Percentiles rank a stretch among this genome's conserved stretches.
Conservation (phyloP, 108 stramenopile genomes). For the Pseudonitzschia pungens region DNA sequence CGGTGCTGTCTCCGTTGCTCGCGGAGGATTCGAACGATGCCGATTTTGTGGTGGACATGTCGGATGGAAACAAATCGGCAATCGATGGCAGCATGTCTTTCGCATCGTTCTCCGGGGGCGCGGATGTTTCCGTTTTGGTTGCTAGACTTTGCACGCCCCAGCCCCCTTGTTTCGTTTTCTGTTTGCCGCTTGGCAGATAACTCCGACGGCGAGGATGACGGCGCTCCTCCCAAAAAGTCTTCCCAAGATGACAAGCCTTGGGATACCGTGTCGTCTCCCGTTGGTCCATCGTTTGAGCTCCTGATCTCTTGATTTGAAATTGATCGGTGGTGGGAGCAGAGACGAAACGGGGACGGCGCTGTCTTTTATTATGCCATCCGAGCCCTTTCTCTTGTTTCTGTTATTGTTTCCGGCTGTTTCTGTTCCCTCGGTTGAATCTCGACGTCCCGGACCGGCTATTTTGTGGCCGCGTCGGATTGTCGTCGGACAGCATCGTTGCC, state of each 20-base stretch:
- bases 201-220: neutral
- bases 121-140: neutral
- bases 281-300: too few relatives aligned
- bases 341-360: slow-evolving; percentile 14
- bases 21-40: neutral
- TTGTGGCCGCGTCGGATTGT: neutral
- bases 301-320: neutral
- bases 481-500: neutral
- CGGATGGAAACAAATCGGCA: slow-evolving; percentile 45
- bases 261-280: neutral
- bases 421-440: neutral
- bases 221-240: slow-evolving; percentile 38
- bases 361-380: neutral
- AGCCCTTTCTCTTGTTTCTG: neutral
- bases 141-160: too few relatives aligned
- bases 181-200: neutral
- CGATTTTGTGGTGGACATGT: slow-evolving; percentile 16
- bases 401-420: slow-evolving; percentile 5
- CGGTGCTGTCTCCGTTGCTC: neutral
- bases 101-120: neutral
- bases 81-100: slow-evolving; percentile 36
- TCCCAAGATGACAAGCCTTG: slow-evolving; percentile 53
- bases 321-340: slow-evolving; percentile 27
- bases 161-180: neutral
- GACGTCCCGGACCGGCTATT: neutral